Percentiles rank a stretch among this genome's conserved stretches.
These are phyloP conservation scores for Chlamydomonas eustigma DNA, from an alignment of 139 green algal genomes.

Conservation along the genomic window DNA sequence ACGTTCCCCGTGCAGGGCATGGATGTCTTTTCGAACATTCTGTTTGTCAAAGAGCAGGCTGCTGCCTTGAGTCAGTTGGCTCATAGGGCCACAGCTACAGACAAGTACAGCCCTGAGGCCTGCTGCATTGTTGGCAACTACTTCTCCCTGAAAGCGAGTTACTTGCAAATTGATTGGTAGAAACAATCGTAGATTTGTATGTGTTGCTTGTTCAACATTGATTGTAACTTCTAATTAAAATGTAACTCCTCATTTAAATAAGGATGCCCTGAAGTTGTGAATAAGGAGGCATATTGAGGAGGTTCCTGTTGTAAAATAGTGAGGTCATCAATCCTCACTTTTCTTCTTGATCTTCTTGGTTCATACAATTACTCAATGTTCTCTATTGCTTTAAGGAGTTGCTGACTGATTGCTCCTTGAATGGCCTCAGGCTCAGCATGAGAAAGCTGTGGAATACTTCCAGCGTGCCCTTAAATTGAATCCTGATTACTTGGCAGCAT, in stretches of 20 bases:
- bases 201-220: no score
- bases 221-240: slow-evolving; percentile 4
- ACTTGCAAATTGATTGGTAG: slow-evolving; percentile 89
- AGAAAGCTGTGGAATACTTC: slow-evolving; percentile 90
- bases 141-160: slow-evolving; percentile 79
- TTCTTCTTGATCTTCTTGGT: no score
- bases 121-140: slow-evolving; percentile 98
- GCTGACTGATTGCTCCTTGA: no score
- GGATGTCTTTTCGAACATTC: slow-evolving; percentile 95
- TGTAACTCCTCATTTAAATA: no score
- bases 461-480: slow-evolving; percentile 85
- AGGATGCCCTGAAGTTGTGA: no score
- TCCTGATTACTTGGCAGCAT: slow-evolving; percentile 82
- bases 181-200: no score
- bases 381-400: no score
- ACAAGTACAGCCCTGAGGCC: slow-evolving; percentile 91
- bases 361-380: no score
- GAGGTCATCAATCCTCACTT: no score
- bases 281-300: no score
- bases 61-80: slow-evolving; percentile 79
- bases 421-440: slow-evolving; percentile 42
- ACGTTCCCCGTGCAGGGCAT: slow-evolving; percentile 59
- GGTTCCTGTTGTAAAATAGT: no score
- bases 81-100: slow-evolving; percentile 59
- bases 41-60: slow-evolving; percentile 84